phyloP scores from a whole-genome alignment of 371 early-diverging fungal species.

The Syncephalis plumigaleata region DNA sequence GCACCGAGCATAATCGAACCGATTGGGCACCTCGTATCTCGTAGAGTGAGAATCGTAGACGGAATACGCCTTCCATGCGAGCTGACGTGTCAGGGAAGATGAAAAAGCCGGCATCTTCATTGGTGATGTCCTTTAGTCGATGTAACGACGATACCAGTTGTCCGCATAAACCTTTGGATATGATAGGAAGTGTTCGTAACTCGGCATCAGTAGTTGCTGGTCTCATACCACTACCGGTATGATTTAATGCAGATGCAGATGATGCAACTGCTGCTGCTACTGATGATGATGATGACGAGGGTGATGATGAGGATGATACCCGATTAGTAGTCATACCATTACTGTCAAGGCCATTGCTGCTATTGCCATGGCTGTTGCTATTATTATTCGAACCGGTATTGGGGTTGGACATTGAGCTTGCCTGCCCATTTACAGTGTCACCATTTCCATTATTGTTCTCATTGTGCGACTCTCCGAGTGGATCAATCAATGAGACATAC shows the following conservation, averaged over 20 bases:
- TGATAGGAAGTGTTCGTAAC: slow-evolving; percentile 1
- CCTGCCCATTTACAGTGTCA: too few species aligned
- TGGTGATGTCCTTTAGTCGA: slow-evolving; percentile 69
- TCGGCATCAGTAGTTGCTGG: slow-evolving; percentile 10
- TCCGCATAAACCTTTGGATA: slow-evolving; percentile 31
- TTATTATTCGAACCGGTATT: too few species aligned
- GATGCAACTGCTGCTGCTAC: too few species aligned
- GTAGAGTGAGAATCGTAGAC: slow-evolving; percentile 74
- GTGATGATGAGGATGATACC: too few species aligned
- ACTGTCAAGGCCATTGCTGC: slow-evolving; percentile 4
- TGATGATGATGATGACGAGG: too few species aligned
- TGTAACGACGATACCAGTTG: slow-evolving; percentile 76
- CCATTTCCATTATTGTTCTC: too few species aligned
- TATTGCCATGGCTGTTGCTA: too few species aligned
- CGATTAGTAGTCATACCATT: too few species aligned
- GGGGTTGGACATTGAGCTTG: too few species aligned
- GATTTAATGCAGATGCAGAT: too few species aligned
- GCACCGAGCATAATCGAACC: slow-evolving; percentile 53
- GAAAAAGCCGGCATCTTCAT: slow-evolving; percentile 78
- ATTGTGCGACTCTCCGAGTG: slow-evolving; percentile 59
- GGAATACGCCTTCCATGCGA: slow-evolving; percentile 76
- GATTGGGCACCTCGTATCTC: slow-evolving; percentile 49
- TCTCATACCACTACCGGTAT: too few species aligned
- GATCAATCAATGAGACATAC: slow-evolving; percentile 25
- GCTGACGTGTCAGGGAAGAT: slow-evolving; percentile 90